A percentile compares a stretch with the other conserved stretches of the same genome.
Evolutionary conservation across 2,329 filamentous ascomycete species (phyloP).

Genomic region (Aspergillus ibericus): DNA sequence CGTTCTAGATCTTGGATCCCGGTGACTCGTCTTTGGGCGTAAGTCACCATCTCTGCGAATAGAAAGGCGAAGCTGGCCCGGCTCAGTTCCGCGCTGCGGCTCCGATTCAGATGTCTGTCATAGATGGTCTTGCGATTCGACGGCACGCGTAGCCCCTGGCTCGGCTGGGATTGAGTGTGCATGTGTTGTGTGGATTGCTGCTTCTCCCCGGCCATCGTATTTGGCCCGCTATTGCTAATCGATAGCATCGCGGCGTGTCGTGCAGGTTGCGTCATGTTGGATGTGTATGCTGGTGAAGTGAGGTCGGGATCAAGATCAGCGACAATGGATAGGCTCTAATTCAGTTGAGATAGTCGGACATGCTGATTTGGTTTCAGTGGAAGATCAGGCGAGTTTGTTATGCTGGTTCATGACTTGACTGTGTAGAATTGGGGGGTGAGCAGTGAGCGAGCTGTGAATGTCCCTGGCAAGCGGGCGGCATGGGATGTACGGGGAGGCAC

Average conservation of each 20-base stretch:
- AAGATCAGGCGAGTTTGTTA: neutral
- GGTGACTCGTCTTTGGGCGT: slow-evolving; percentile 85
- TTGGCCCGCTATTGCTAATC: slow-evolving; percentile 29
- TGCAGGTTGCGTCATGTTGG: slow-evolving; percentile 31
- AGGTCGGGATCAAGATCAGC: neutral
- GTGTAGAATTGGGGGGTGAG: neutral
- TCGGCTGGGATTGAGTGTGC: slow-evolving; percentile 48
- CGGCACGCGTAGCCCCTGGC: slow-evolving; percentile 73
- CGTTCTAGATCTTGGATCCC: slow-evolving; percentile 93
- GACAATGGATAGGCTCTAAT: neutral
- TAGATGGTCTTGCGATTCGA: slow-evolving; percentile 97
- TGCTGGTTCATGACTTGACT: neutral
- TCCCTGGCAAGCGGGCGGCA: neutral
- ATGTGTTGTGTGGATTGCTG: slow-evolving; percentile 42
- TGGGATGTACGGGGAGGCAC: slow-evolving; percentile 14
- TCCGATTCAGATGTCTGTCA: slow-evolving; percentile 88
- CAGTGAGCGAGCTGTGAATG: neutral
- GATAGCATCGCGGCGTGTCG: slow-evolving; percentile 36
- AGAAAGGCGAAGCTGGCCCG: slow-evolving; percentile 93
- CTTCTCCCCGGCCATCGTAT: slow-evolving; percentile 21
- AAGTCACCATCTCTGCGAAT: slow-evolving; percentile 94
- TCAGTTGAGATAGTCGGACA: neutral
- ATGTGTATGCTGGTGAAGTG: neutral
- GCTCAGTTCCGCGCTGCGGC: slow-evolving; percentile 83
- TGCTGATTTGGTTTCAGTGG: neutral